phyloP scores from a whole-genome alignment of 2,329 filamentous ascomycete genomes.

The Cucurbitaria berberidis region DNA sequence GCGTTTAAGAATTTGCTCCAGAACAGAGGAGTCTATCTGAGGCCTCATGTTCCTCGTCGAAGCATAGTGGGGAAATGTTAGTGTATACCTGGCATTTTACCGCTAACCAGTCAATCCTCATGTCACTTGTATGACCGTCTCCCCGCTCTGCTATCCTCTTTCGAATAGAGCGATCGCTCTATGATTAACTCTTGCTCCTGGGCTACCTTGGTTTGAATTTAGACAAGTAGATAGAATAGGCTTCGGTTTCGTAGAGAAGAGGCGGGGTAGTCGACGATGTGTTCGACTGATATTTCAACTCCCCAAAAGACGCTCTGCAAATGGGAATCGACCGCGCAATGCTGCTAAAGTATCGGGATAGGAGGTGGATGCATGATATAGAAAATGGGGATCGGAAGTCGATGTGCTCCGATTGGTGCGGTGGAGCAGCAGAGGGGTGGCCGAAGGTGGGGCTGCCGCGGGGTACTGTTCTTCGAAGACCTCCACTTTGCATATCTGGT shows the following conservation, averaged over 20 bases:
- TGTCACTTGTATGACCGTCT: constrained; percentile 9
- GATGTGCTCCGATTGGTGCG: constrained; percentile 14
- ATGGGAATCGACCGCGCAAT: too few relatives aligned
- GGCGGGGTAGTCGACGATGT: constrained; percentile 10
- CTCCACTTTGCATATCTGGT: background rate
- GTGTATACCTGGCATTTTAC: background rate
- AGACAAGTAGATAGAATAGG: constrained; percentile 3
- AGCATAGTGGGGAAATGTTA: background rate
- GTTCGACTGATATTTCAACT: background rate
- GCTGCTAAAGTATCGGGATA: too few relatives aligned
- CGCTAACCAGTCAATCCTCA: background rate
- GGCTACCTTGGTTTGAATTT: constrained; percentile 3
- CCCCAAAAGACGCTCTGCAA: too few relatives aligned
- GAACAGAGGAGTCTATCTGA: background rate
- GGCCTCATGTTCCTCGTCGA: too few relatives aligned
- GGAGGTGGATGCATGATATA: too few relatives aligned
- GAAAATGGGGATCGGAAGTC: too few relatives aligned
- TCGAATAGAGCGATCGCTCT: constrained; percentile 18
- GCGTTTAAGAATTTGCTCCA: background rate
- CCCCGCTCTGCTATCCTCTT: constrained; percentile 12
- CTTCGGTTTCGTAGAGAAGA: constrained; percentile 8
- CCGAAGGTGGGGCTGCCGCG: constrained; percentile 9
- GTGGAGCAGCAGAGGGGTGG: too few relatives aligned
- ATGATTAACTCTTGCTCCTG: constrained; percentile 9
- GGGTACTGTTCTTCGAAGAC: constrained; percentile 3